Percentiles rank a stretch among this genome's conserved stretches.
These are phyloP conservation scores for Saturnispora serradocipensis DNA, from an alignment of 805 yeast genomes.

Conservation along the genomic window DNA sequence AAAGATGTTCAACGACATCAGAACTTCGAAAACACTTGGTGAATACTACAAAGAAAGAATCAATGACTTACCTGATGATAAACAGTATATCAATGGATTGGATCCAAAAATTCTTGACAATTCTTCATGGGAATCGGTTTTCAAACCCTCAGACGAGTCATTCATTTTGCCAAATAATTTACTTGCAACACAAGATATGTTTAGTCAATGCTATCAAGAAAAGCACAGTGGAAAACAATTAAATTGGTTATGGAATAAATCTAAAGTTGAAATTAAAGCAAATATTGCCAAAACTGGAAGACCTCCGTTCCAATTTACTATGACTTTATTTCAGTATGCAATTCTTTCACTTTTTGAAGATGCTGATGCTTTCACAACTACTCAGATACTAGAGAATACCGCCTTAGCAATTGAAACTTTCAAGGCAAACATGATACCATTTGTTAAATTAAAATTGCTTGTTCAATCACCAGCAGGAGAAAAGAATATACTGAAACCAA, in stretches of 20 bases:
- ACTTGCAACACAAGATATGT: conserved; percentile 50
- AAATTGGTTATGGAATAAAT: conserved; percentile 93
- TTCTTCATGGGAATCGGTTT: conserved; percentile 26
- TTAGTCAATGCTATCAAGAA: conserved; percentile 57
- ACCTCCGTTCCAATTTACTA: conserved; percentile 72
- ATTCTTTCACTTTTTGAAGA: conserved; percentile 79
- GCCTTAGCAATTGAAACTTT: conserved; percentile 57
- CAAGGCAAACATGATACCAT: conserved; percentile 69
- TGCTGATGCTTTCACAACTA: conserved; percentile 46
- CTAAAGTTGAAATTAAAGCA: conserved; percentile 86
- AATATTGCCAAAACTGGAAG: conserved; percentile 72
- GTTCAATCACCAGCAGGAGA: conserved; percentile 55
- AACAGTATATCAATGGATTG: conserved; percentile 21
- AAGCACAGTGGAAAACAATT: conserved; percentile 83
- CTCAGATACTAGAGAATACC: conserved; percentile 56
- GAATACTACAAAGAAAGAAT: conserved; percentile 23
- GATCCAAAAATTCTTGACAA: conserved; percentile 28
- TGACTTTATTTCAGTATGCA: conserved; percentile 80
- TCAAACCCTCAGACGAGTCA: conserved; percentile 28
- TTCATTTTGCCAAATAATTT: conserved; percentile 64
- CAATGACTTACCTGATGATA: conserved; percentile 10
- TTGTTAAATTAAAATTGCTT: conserved; percentile 69
- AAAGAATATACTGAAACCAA: conserved; percentile 41
- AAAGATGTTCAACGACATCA: conserved; percentile 92
- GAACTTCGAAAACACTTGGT: conserved; percentile 71